Evolutionary conservation across 2,329 filamentous ascomycete species (phyloP).

Genomic region (Talaromyces sp.): DNA sequence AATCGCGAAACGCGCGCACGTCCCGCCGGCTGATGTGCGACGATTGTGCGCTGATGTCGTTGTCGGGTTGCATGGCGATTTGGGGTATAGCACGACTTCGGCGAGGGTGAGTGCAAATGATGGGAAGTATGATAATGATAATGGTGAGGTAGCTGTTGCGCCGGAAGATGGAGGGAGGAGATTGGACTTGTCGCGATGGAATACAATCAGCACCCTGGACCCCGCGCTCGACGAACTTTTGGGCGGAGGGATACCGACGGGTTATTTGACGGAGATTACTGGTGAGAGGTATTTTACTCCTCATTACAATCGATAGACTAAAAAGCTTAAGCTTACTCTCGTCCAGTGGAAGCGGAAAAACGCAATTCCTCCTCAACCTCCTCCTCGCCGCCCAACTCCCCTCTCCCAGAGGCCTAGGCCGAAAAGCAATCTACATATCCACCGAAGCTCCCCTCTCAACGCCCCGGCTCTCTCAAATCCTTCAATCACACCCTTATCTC

Average conservation of each 20-base stretch:
- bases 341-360: conserved; percentile 80
- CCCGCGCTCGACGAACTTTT: conserved; percentile 67
- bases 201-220: conserved; percentile 77
- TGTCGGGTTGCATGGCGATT: conserved; percentile 64
- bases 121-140: conserved; percentile 4
- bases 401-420: conserved; percentile 66
- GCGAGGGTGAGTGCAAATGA: not conserved
- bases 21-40: conserved; percentile 78
- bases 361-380: conserved; percentile 83
- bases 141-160: conserved; percentile 25
- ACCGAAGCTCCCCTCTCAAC: conserved; percentile 87
- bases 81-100: conserved; percentile 40
- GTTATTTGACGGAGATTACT: conserved; percentile 82
- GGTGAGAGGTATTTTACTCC: too few species aligned
- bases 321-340: conserved; percentile 24
- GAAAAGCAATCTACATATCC: conserved; percentile 85
- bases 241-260: conserved; percentile 75
- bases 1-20: conserved; percentile 78
- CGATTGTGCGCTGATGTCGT: conserved; percentile 68
- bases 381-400: conserved; percentile 82
- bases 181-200: conserved; percentile 46
- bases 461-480: conserved; percentile 74
- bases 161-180: conserved; percentile 27
- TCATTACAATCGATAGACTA: too few species aligned
- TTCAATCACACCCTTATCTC: conserved; percentile 65